A percentile compares a stretch with the other conserved stretches of the same genome.
These are phyloP conservation scores for Synchytrium microbalum DNA, from an alignment of 371 early-diverging fungal species.

Conservation along the genomic window DNA sequence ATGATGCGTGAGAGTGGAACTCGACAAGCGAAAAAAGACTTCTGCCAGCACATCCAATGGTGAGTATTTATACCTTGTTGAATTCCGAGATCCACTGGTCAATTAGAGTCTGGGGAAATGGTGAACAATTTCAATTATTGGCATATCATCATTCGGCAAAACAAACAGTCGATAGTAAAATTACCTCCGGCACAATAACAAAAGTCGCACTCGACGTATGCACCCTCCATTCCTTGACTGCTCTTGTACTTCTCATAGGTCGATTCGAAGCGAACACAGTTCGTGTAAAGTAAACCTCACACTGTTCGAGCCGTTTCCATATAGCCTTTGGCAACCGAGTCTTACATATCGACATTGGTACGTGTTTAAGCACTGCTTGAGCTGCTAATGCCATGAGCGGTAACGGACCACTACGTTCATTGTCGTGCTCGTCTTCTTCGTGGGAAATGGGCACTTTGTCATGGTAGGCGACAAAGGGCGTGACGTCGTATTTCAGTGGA, in stretches of 20 bases:
- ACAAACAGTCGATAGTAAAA: too few species aligned
- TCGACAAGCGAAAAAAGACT: too few species aligned
- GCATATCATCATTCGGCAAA: too few species aligned
- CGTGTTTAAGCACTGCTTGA: background rate
- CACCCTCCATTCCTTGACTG: slow-evolving; percentile 24
- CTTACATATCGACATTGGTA: background rate
- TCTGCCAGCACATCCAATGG: background rate
- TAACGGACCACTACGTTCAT: background rate
- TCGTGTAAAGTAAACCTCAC: background rate
- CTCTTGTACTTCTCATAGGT: slow-evolving; percentile 15
- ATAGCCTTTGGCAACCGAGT: background rate
- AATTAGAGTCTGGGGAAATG: slow-evolving; percentile 55
- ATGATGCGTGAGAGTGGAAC: background rate
- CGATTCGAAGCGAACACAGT: slow-evolving; percentile 10
- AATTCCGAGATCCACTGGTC: slow-evolving; percentile 69
- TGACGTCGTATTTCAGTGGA: background rate
- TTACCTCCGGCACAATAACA: slow-evolving; percentile 72
- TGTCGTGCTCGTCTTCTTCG: background rate
- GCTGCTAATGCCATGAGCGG: background rate
- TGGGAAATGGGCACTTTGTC: background rate
- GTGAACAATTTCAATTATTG: too few species aligned
- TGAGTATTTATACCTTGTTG: slow-evolving; percentile 21
- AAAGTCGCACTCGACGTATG: slow-evolving; percentile 54
- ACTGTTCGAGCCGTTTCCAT: background rate
- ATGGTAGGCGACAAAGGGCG: background rate